These are phyloP conservation scores for Aspergillus sp. DNA, from an alignment of 2,329 filamentous ascomycete genomes.

Conservation along the genomic window DNA sequence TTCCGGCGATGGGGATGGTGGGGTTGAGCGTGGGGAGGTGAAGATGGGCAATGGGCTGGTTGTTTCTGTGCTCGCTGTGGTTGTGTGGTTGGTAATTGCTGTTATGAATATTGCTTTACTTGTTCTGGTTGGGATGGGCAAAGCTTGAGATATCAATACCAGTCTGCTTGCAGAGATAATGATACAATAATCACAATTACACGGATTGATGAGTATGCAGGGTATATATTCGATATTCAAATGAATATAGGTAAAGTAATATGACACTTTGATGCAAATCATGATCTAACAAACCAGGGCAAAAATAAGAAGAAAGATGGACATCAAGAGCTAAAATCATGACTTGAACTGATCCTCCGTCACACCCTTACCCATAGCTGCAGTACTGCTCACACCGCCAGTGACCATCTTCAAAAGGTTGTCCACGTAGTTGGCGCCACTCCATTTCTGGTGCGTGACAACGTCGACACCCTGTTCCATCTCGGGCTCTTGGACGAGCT, in stretches of 20 bases:
- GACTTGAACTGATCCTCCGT: constrained; percentile 94
- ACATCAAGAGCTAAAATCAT: constrained; percentile 25
- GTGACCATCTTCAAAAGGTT: constrained; percentile 96
- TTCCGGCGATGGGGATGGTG: constrained; percentile 1
- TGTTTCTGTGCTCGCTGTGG: constrained; percentile 59
- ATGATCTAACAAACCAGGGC: background rate
- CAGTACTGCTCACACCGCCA: constrained; percentile 87
- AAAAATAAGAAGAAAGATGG: constrained; percentile 6
- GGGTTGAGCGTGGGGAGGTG: constrained; percentile 38
- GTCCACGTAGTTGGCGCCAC: constrained; percentile 91
- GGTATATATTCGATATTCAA: background rate
- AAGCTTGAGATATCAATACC: constrained; percentile 32
- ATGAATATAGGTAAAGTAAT: background rate
- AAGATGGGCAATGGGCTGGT: constrained; percentile 77
- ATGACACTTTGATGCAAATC: background rate
- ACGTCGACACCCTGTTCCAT: constrained; percentile 90
- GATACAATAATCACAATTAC: background rate
- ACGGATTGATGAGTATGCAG: background rate
- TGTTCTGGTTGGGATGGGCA: constrained; percentile 66
- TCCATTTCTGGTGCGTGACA: constrained; percentile 99
- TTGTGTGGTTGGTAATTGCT: constrained; percentile 75
- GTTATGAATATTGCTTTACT: constrained; percentile 80
- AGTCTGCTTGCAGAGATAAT: background rate
- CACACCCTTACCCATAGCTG: constrained; percentile 96
- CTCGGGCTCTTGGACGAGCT: constrained; percentile 97